Evolutionary conservation across 1,284 basidiomycete genomes (phyloP).

Genomic region (Ceratobasidium papillatum): DNA sequence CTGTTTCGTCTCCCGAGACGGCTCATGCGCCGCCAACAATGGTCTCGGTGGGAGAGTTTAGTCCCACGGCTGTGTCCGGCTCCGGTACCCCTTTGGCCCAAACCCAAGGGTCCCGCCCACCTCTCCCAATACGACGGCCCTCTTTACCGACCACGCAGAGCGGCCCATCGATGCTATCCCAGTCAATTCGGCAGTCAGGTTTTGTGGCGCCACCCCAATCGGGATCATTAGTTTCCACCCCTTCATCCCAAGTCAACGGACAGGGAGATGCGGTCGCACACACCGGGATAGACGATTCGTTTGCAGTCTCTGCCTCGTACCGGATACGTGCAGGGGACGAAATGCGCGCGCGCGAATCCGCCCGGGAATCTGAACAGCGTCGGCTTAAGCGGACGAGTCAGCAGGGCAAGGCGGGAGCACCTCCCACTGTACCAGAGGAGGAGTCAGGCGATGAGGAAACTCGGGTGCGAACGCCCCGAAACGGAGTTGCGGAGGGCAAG

Average conservation of each 20-base stretch:
- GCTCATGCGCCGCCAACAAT: not conserved
- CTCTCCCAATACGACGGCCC: conserved; percentile 6
- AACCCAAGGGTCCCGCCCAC: conserved; percentile 6
- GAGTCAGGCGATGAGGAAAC: conserved; percentile 20
- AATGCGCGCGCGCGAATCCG: conserved; percentile 13
- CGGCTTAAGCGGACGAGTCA: conserved; percentile 26
- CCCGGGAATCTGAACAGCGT: conserved; percentile 19
- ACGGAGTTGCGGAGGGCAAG: conserved; percentile 36
- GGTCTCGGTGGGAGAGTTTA: conserved; percentile 32
- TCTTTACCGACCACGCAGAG: conserved; percentile 1
- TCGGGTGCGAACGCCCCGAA: conserved; percentile 14
- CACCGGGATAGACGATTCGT: conserved; percentile 37
- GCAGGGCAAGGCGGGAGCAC: not conserved
- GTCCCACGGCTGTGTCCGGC: conserved; percentile 8
- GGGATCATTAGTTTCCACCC: not conserved
- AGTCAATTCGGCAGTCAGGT: conserved; percentile 22
- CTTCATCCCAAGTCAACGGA: conserved; percentile 21
- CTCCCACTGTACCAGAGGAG: conserved; percentile 8
- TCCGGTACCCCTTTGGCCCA: conserved; percentile 15
- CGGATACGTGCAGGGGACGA: conserved; percentile 39
- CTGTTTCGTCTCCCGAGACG: conserved; percentile 28
- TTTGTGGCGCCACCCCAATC: conserved; percentile 17
- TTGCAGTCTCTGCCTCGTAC: conserved; percentile 42
- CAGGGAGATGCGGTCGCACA: not conserved
- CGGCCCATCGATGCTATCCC: conserved; percentile 35